These are phyloP conservation scores for Penicillium brevicompactum DNA, from an alignment of 2,329 filamentous ascomycete species.

Conservation along the genomic window DNA sequence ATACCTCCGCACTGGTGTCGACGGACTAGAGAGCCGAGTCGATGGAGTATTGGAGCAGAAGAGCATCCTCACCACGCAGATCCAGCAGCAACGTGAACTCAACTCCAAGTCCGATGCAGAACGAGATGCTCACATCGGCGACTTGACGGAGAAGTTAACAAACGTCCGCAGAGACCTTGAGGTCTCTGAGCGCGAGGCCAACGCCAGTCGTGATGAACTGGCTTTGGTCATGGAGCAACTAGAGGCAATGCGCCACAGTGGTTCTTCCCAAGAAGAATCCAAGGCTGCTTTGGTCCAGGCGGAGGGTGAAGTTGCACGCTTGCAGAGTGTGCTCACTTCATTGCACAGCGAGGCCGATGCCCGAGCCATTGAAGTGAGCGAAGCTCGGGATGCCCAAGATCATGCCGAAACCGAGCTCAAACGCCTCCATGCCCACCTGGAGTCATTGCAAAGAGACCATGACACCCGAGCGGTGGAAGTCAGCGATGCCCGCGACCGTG, in stretches of 20 bases:
- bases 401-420: constrained; percentile 19
- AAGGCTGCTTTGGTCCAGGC: constrained; percentile 30
- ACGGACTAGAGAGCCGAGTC: constrained; percentile 76
- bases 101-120: constrained; percentile 79
- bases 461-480: constrained; percentile 17
- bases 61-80: constrained; percentile 82
- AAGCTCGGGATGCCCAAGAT: constrained; percentile 25
- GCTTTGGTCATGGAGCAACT: constrained; percentile 47
- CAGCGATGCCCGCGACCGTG: constrained; percentile 17
- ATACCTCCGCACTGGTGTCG: constrained; percentile 77
- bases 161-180: constrained; percentile 68
- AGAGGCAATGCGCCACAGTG: constrained; percentile 42
- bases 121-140: constrained; percentile 51
- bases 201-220: constrained; percentile 44
- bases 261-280: constrained; percentile 37
- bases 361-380: constrained; percentile 22
- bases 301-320: constrained; percentile 34
- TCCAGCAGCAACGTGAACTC: constrained; percentile 91
- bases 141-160: constrained; percentile 51
- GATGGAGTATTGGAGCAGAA: constrained; percentile 83
- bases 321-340: constrained; percentile 57
- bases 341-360: constrained; percentile 36
- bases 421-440: constrained; percentile 53
- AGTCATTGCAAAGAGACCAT: constrained; percentile 38
- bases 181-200: constrained; percentile 49